Conservation (phyloP, 495 filamentous ascomycete genomes). For the Talaromyces thailandensis region DNA sequence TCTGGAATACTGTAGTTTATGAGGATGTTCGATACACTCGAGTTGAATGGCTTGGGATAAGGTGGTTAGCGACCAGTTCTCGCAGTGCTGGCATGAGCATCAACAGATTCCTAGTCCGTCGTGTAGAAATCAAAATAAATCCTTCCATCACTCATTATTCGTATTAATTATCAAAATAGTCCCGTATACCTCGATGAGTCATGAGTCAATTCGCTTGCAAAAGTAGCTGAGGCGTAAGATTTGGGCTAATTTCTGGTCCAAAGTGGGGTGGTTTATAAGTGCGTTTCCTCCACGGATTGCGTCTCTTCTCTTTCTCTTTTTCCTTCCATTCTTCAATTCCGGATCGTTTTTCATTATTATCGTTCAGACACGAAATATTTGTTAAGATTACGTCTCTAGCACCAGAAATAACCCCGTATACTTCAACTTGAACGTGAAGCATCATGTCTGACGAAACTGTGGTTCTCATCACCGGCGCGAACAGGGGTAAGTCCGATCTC, state of each 20-base stretch:
- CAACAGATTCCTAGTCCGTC: neutral
- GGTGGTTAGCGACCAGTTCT: neutral
- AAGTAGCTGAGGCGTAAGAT: neutral
- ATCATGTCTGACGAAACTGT: constrained; percentile 6
- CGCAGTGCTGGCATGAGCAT: neutral
- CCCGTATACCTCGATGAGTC: neutral
- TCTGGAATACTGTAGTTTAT: neutral
- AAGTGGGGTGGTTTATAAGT: neutral
- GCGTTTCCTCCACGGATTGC: neutral
- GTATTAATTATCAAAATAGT: neutral
- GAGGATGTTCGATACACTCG: neutral
- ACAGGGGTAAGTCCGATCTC: constrained; percentile 11
- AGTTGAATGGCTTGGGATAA: neutral
- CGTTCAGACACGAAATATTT: too few species aligned
- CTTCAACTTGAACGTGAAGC: neutral
- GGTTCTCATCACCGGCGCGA: constrained; percentile 15
- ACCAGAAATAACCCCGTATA: neutral
- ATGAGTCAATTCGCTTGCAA: neutral
- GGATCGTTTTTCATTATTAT: too few species aligned
- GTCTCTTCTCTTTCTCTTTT: neutral
- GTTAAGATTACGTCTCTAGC: too few species aligned
- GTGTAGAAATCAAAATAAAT: too few species aligned
- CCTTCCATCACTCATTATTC: neutral
- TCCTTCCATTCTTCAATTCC: too few species aligned
- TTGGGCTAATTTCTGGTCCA: neutral